These are phyloP conservation scores for Peronospora belbahrii DNA, from an alignment of 352 stramenopile genomes.

Conservation along the genomic window DNA sequence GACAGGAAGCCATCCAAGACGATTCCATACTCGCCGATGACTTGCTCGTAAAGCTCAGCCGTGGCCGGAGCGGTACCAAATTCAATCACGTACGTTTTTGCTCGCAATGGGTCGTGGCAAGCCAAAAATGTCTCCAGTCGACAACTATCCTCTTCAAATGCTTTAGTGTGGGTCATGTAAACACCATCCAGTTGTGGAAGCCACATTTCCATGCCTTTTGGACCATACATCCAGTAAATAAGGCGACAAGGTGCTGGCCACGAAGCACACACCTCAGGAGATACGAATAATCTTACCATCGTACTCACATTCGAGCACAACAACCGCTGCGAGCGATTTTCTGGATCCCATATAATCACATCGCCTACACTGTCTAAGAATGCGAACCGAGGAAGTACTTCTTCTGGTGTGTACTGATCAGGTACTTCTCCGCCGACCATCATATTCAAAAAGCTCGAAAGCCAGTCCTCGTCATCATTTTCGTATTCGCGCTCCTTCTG, in stretches of 20 bases:
- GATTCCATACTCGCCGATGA: slow-evolving; percentile 68
- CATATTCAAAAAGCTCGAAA: slow-evolving; percentile 51
- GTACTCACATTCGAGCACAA: slow-evolving; percentile 65
- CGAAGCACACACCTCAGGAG: slow-evolving; percentile 23
- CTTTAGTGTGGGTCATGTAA: slow-evolving; percentile 46
- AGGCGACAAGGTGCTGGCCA: slow-evolving; percentile 61
- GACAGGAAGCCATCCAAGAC: slow-evolving; percentile 37
- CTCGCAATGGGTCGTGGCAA: slow-evolving; percentile 73
- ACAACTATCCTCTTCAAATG: slow-evolving; percentile 44
- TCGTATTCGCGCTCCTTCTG: slow-evolving; percentile 34
- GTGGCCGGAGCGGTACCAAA: slow-evolving; percentile 58
- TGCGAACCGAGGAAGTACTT: slow-evolving; percentile 61
- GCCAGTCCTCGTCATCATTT: slow-evolving; percentile 49
- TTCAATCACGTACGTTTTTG: slow-evolving; percentile 76
- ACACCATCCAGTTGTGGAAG: slow-evolving; percentile 74
- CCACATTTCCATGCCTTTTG: slow-evolving; percentile 67
- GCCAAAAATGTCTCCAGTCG: slow-evolving; percentile 60
- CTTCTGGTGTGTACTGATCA: slow-evolving; percentile 58
- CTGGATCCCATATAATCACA: slow-evolving; percentile 73
- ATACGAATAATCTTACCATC: slow-evolving; percentile 46
- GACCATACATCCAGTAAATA: slow-evolving; percentile 66
- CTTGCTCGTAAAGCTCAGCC: slow-evolving; percentile 60
- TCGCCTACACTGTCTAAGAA: slow-evolving; percentile 46
- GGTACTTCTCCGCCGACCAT: slow-evolving; percentile 57
- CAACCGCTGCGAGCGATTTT: slow-evolving; percentile 54